These are phyloP conservation scores for Lycium barbarum DNA, from an alignment of 257 asterid species.

Conservation along the genomic window DNA sequence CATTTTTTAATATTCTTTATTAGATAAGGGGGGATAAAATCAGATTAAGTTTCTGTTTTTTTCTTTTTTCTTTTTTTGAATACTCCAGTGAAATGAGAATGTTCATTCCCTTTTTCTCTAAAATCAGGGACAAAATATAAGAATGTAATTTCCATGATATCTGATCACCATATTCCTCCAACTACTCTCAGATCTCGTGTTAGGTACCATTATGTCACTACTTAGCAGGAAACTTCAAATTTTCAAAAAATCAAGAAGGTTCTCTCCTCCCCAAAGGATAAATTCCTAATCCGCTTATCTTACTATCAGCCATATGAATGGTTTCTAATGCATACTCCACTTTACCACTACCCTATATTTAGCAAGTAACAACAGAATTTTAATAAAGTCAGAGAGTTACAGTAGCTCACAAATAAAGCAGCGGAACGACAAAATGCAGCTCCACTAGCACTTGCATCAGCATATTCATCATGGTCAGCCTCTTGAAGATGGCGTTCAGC, in stretches of 20 bases:
- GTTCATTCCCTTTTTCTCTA: not conserved
- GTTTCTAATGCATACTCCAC: not conserved
- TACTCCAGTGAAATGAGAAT: not conserved
- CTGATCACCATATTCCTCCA: not conserved
- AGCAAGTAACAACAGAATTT: not conserved
- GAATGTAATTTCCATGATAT: not conserved
- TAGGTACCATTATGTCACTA: not conserved
- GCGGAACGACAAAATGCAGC: slow-evolving; percentile 58
- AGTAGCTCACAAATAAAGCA: slow-evolving; percentile 48
- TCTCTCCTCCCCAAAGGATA: not conserved
- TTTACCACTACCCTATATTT: not conserved
- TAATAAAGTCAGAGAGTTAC: not conserved
- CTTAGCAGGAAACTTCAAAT: not conserved
- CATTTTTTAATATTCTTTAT: too few relatives aligned
- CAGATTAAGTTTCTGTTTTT: too few relatives aligned
- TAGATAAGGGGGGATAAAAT: not conserved
- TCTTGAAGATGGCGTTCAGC: slow-evolving; percentile 54
- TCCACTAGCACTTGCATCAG: slow-evolving; percentile 50
- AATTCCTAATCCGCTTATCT: not conserved
- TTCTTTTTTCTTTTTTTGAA: not conserved
- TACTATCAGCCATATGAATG: not conserved
- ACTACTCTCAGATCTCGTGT: not conserved
- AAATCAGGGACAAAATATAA: not conserved
- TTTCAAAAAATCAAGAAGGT: not conserved
- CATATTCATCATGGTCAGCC: slow-evolving; percentile 51